Base-by-base conservation (phyloP, 768 basidiomycete species). In the Rubroboletus satanas region DNA sequence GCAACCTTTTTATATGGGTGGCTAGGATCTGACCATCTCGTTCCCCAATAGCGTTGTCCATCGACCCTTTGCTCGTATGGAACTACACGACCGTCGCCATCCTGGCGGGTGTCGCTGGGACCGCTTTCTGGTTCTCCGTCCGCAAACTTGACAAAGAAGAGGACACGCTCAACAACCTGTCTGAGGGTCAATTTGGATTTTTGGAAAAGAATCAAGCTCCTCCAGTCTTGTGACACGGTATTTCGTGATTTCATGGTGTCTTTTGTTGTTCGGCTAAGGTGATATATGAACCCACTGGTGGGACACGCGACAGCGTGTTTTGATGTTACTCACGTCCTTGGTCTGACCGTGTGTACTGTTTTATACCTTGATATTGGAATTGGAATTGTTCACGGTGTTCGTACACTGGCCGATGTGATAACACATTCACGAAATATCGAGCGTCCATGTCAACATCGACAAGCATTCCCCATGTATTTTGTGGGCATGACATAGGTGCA, bases 61-160 rank as follows among this genome's bases (percentile, higher is more conserved):
- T 72, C 9, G 88, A 92, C 66, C 90, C 87, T 15, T 68, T 88
- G 23, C 76, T 92, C 12, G 81, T 89, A 7, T 87, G 87, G 87
- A 88, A 88, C 71, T 90, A 90, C 63, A 75, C 74, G 39, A 67
- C 77, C 21, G 79, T 86, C 77, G 85, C 61, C 38, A 77, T 79
- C 28, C 69, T 90, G 14, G 79, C 83, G 3, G 74, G 68, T 17
- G 37, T 82, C 41, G 71, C 80, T 3, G 87, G 85, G 12, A 47
- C 74, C 47, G 14, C 80, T 28, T 85, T 90, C 70, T 79, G 74
- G 74, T 37, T 80, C 61, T 73, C 75, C 36, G 78, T 83, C 50
- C 73, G 81, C 52, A 69, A 78, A 14, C 76, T 90, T 39, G 87
- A 90, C 65, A 64, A 69, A 29, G 71, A 81, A 51, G 88, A 90